Percentiles rank a stretch among this genome's conserved stretches.
phyloP scores from a whole-genome alignment of 2,329 filamentous ascomycete genomes.

The Elsinoe arachidis region DNA sequence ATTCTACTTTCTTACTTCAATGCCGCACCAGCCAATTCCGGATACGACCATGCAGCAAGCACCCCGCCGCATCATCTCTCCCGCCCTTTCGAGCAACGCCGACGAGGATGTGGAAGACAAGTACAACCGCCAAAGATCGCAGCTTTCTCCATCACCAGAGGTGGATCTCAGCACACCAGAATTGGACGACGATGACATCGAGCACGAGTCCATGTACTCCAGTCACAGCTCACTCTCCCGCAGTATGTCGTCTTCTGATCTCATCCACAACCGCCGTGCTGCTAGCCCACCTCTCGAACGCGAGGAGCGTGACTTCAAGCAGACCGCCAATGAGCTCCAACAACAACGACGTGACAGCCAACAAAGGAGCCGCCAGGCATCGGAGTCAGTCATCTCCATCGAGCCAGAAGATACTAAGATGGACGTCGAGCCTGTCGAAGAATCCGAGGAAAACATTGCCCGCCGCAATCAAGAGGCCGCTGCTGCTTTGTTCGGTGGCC shows the following conservation, averaged over 20 bases:
- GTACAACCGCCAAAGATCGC: conserved; percentile 48
- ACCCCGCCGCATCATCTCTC: conserved; percentile 62
- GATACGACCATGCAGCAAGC: conserved; percentile 38
- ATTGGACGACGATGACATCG: conserved; percentile 59
- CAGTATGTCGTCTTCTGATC: conserved; percentile 32
- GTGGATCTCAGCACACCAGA: conserved; percentile 83
- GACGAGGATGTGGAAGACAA: conserved; percentile 64
- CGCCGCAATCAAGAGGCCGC: conserved; percentile 43
- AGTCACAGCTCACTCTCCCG: conserved; percentile 31
- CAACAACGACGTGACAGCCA: conserved; percentile 35
- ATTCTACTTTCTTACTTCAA: conserved; percentile 93
- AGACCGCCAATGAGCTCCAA: conserved; percentile 81
- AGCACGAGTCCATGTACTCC: conserved; percentile 57
- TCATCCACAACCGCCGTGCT: conserved; percentile 57
- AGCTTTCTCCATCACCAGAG: conserved; percentile 84
- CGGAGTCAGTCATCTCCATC: conserved; percentile 23
- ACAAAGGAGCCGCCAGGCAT: conserved; percentile 29
- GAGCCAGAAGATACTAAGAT: conserved; percentile 24
- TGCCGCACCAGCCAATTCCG: conserved; percentile 71
- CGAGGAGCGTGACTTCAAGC: conserved; percentile 93
- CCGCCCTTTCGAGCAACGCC: conserved; percentile 68
- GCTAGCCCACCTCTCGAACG: conserved; percentile 83
- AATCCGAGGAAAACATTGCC: conserved; percentile 41
- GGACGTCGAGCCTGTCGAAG: conserved; percentile 33
- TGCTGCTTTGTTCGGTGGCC: conserved; percentile 40